These are phyloP conservation scores for Aspergillus sp. DNA, from an alignment of 2,329 filamentous ascomycete genomes.

Conservation along the genomic window DNA sequence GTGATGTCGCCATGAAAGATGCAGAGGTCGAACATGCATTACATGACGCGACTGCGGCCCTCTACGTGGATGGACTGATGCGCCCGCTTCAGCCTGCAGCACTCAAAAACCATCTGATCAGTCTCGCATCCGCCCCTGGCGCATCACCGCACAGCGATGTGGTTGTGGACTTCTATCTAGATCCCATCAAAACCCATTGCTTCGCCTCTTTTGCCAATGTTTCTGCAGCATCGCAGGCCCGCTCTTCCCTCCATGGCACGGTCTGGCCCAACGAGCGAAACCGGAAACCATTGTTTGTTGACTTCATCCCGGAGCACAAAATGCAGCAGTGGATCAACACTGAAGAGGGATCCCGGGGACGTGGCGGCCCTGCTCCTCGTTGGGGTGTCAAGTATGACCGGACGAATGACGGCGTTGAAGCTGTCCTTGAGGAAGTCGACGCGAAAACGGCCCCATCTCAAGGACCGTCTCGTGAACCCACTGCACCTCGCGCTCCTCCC, in stretches of 20 bases:
- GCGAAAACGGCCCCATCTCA: slow-evolving; percentile 11
- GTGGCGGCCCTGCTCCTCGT: slow-evolving; percentile 35
- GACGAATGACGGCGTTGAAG: slow-evolving; percentile 48
- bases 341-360: slow-evolving; percentile 48
- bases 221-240: slow-evolving; percentile 65
- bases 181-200: slow-evolving; percentile 78
- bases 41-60: slow-evolving; percentile 62
- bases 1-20: slow-evolving; percentile 23
- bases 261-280: slow-evolving; percentile 83
- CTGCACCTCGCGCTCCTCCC: slow-evolving; percentile 14
- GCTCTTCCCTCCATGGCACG: slow-evolving; percentile 63
- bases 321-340: slow-evolving; percentile 63
- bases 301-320: slow-evolving; percentile 74
- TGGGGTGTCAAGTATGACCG: slow-evolving; percentile 68
- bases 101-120: slow-evolving; percentile 59
- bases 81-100: slow-evolving; percentile 64
- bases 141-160: slow-evolving; percentile 44
- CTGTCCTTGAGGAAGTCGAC: slow-evolving; percentile 46
- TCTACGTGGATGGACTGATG: slow-evolving; percentile 89
- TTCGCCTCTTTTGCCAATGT: slow-evolving; percentile 64
- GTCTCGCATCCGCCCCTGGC: slow-evolving; percentile 55
- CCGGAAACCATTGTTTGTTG: slow-evolving; percentile 74
- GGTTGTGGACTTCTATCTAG: slow-evolving; percentile 65
- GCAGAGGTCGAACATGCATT: slow-evolving; percentile 47
- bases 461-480: slow-evolving; percentile 4